These are phyloP conservation scores for Fusarium dimerum DNA, from an alignment of 2,329 filamentous ascomycete species.

Conservation along the genomic window DNA sequence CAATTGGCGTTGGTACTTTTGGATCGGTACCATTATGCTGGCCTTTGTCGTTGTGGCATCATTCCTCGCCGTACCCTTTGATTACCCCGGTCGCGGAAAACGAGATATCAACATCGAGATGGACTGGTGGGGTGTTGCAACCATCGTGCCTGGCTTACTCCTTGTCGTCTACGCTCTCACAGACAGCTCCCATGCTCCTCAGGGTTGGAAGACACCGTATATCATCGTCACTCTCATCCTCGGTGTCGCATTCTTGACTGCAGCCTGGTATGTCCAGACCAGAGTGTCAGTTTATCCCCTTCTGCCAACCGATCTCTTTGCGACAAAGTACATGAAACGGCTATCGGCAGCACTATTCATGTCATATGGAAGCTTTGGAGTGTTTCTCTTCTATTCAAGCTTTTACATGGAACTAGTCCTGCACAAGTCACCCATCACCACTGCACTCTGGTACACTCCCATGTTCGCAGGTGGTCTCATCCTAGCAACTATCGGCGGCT, in stretches of 20 bases:
- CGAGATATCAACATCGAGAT: conserved; percentile 40
- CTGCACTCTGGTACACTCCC: conserved; percentile 61
- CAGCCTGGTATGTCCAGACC: conserved; percentile 63
- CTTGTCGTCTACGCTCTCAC: conserved; percentile 69
- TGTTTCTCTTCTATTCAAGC: conserved; percentile 64
- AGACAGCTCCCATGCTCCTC: conserved; percentile 61
- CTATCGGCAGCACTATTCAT: conserved; percentile 56
- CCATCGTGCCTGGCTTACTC: conserved; percentile 59
- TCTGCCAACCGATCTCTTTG: conserved; percentile 63
- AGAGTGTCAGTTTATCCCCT: conserved; percentile 62
- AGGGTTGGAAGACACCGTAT: conserved; percentile 66
- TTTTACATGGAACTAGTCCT: conserved; percentile 61
- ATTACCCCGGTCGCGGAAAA: conserved; percentile 32
- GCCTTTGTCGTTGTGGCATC: conserved; percentile 51
- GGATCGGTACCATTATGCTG: conserved; percentile 52
- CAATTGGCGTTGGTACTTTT: conserved; percentile 71
- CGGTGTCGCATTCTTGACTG: conserved; percentile 53
- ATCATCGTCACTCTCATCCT: conserved; percentile 61
- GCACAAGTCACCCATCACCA: conserved; percentile 51
- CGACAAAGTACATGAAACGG: conserved; percentile 56
- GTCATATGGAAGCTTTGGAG: conserved; percentile 56
- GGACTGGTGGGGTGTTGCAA: conserved; percentile 60
- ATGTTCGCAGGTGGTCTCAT: conserved; percentile 60
- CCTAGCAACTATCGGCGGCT: conserved; percentile 54
- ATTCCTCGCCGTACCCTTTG: conserved; percentile 38